Conservation (phyloP, 1,139 yeast species). For the Fermentozyma sake region DNA sequence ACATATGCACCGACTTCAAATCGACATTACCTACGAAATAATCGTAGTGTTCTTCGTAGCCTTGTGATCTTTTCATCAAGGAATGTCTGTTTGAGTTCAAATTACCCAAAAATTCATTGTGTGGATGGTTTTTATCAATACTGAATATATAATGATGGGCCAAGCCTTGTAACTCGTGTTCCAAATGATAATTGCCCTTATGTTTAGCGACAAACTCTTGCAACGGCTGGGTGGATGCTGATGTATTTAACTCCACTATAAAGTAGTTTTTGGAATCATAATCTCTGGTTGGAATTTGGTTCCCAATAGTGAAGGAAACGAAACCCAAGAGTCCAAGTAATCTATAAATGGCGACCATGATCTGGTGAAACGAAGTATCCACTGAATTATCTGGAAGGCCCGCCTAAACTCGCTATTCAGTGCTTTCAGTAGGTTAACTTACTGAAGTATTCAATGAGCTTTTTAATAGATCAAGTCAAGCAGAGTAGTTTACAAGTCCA, state of each 20-base stretch:
- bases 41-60: slow-evolving; percentile 25
- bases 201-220: slow-evolving; percentile 23
- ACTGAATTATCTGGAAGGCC: too few species aligned
- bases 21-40: slow-evolving; percentile 20
- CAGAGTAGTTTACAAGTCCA: too few species aligned
- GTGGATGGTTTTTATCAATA: slow-evolving; percentile 32
- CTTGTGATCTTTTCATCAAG: slow-evolving; percentile 24
- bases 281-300: slow-evolving; percentile 39
- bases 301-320: too few species aligned
- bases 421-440: too few species aligned
- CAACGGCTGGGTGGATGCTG: slow-evolving; percentile 22
- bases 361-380: too few species aligned
- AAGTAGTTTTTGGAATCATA: slow-evolving; percentile 46
- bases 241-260: slow-evolving; percentile 50
- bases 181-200: slow-evolving; percentile 39
- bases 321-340: too few species aligned
- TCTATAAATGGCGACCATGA: too few species aligned
- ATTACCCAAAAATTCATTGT: slow-evolving; percentile 35
- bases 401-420: too few species aligned
- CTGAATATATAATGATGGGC: slow-evolving; percentile 64
- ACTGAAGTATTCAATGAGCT: too few species aligned
- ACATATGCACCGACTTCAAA: slow-evolving; percentile 44
- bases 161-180: slow-evolving; percentile 55
- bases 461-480: too few species aligned
- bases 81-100: slow-evolving; percentile 26